Percentiles rank a stretch among this genome's conserved stretches.
Evolutionary conservation across 495 filamentous ascomycete species (phyloP).

Genomic region (Neurospora hispaniola): DNA sequence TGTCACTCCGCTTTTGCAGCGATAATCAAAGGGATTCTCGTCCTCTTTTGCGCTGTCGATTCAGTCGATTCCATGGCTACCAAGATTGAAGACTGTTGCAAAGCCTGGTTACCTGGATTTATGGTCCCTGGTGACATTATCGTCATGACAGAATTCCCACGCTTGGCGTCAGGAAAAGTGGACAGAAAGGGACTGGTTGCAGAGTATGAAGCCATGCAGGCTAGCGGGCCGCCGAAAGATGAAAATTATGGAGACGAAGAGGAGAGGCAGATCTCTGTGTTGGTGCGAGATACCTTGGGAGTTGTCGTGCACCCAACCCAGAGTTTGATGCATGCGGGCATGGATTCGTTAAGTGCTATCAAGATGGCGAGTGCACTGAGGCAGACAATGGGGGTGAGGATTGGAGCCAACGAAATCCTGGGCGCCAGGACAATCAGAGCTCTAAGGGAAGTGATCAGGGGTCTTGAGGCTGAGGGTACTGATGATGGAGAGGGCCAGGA

Average conservation of each 20-base stretch:
- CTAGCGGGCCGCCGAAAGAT: not conserved
- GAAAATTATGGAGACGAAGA: conserved; percentile 20
- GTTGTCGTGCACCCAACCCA: conserved; percentile 25
- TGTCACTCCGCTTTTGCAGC: conserved; percentile 47
- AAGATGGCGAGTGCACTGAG: conserved; percentile 50
- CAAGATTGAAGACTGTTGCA: conserved; percentile 46
- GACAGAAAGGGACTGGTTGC: conserved; percentile 54
- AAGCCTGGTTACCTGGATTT: conserved; percentile 59
- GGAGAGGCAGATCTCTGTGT: conserved; percentile 37
- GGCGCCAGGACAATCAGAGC: conserved; percentile 32
- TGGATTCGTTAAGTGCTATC: conserved; percentile 69
- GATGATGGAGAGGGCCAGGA: not conserved
- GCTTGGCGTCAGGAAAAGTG: conserved; percentile 67
- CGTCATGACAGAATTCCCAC: conserved; percentile 49
- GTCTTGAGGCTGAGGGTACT: not conserved
- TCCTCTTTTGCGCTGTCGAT: conserved; percentile 55
- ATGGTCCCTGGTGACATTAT: conserved; percentile 69
- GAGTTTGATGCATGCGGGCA: conserved; percentile 42
- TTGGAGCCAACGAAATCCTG: conserved; percentile 48
- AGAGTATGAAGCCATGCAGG: conserved; percentile 34
- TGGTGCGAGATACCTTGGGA: conserved; percentile 38
- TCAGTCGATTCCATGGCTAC: conserved; percentile 14
- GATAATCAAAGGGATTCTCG: conserved; percentile 48
- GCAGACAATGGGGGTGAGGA: conserved; percentile 30
- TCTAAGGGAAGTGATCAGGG: not conserved